Conservation (phyloP, 768 basidiomycete species). For the Asterophora lycoperdoides region DNA sequence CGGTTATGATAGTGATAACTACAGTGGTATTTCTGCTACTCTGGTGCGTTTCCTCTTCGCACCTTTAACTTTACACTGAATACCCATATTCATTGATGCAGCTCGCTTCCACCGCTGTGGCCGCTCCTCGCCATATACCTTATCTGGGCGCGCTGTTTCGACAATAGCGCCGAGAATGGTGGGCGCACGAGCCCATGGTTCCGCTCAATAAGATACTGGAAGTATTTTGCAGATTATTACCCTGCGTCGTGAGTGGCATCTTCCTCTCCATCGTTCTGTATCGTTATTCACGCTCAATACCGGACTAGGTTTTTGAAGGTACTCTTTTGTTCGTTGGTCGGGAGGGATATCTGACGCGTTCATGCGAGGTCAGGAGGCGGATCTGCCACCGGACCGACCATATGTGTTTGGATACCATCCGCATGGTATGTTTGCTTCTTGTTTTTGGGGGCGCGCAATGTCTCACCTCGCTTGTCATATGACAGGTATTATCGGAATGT, state of each 20-base stretch:
- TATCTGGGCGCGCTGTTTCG: slow-evolving; percentile 73
- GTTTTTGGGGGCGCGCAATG: neutral
- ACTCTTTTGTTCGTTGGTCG: slow-evolving; percentile 5
- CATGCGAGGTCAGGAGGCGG: slow-evolving; percentile 59
- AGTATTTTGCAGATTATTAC: slow-evolving; percentile 89
- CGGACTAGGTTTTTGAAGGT: slow-evolving; percentile 49
- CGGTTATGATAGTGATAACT: slow-evolving; percentile 69
- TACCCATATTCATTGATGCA: slow-evolving; percentile 24
- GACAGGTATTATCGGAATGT: slow-evolving; percentile 96
- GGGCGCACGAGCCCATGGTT: slow-evolving; percentile 74
- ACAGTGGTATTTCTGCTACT: slow-evolving; percentile 70
- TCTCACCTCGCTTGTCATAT: slow-evolving; percentile 8
- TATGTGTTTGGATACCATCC: slow-evolving; percentile 99
- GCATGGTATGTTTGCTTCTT: slow-evolving; percentile 57
- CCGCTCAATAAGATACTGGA: slow-evolving; percentile 68
- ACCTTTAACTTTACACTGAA: neutral
- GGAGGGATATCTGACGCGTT: slow-evolving; percentile 14
- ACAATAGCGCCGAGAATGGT: slow-evolving; percentile 70
- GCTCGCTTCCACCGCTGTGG: slow-evolving; percentile 89
- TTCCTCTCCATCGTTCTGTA: slow-evolving; percentile 22
- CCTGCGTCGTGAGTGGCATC: slow-evolving; percentile 70
- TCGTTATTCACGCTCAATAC: neutral
- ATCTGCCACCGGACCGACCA: slow-evolving; percentile 85
- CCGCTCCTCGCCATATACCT: slow-evolving; percentile 74
- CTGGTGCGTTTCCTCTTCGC: slow-evolving; percentile 52